Percentiles rank a stretch among this genome's conserved stretches.
Evolutionary conservation across 495 filamentous ascomycete genomes (phyloP).

Genomic region (Haplographium delicatum): DNA sequence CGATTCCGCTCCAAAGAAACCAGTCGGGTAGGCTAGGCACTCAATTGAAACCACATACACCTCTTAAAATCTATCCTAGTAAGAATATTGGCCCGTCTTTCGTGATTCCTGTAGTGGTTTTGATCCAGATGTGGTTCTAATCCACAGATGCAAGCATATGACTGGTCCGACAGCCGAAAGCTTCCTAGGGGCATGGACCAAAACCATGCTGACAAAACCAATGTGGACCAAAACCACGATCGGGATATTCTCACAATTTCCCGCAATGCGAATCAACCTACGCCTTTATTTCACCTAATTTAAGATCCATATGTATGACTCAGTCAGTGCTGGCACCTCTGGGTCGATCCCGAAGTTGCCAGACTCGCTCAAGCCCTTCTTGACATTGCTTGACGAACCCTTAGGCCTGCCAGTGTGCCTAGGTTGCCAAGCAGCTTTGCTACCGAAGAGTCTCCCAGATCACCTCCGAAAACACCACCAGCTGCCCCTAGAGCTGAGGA

Average conservation of each 20-base stretch:
- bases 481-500: neutral
- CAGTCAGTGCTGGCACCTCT: too few species aligned
- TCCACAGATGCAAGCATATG: neutral
- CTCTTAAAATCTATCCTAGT: too few species aligned
- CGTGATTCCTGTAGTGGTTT: neutral
- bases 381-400: neutral
- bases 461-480: conserved; percentile 12
- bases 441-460: conserved; percentile 2
- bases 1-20: too few species aligned
- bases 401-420: neutral
- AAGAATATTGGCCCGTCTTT: neutral
- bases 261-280: too few species aligned
- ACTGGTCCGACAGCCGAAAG: neutral
- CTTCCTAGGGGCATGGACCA: neutral
- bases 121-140: conserved; percentile 5
- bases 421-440: neutral
- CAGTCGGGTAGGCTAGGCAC: too few species aligned
- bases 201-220: neutral
- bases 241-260: too few species aligned
- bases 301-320: too few species aligned
- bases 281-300: too few species aligned
- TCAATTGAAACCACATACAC: too few species aligned
- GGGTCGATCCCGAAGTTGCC: too few species aligned
- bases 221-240: too few species aligned
- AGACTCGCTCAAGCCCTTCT: conserved; percentile 2